A percentile compares a stretch with the other conserved stretches of the same genome.
These are phyloP conservation scores for Multifurca ochricompacta DNA, from an alignment of 768 basidiomycete genomes.

Conservation along the genomic window DNA sequence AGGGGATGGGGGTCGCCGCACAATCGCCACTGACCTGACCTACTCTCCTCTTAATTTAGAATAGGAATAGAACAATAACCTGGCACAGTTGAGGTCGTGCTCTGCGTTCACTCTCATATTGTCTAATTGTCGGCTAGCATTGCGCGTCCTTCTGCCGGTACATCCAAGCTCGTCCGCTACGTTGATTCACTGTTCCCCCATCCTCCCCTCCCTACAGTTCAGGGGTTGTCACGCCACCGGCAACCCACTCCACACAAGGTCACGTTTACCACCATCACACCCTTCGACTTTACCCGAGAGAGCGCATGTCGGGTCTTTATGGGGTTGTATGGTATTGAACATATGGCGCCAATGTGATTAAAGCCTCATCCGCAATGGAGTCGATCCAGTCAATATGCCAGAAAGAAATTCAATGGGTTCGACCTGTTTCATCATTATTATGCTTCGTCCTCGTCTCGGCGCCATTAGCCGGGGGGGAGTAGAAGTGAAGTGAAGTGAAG, in stretches of 20 bases:
- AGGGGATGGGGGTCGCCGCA: not conserved
- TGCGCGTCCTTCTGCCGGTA: not conserved
- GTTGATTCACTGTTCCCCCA: no score
- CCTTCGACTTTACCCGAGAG: not conserved
- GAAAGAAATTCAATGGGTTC: not conserved
- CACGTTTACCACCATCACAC: not conserved
- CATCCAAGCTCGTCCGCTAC: not conserved
- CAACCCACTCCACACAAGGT: not conserved
- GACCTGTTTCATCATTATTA: not conserved
- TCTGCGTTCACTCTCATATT: not conserved
- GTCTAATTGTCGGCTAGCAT: not conserved
- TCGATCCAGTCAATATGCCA: not conserved
- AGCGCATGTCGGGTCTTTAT: slow-evolving; percentile 1
- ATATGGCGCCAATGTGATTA: not conserved
- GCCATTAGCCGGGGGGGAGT: not conserved
- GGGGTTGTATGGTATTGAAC: not conserved
- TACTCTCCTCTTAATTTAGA: not conserved
- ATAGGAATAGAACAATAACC: no score
- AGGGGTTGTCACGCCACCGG: not conserved
- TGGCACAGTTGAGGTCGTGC: not conserved
- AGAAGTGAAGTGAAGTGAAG: not conserved
- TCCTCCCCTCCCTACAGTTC: not conserved
- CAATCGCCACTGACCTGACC: slow-evolving; percentile 1
- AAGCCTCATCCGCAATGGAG: not conserved
- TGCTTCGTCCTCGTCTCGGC: not conserved